A percentile compares a stretch with the other conserved stretches of the same genome.
phyloP scores from a whole-genome alignment of 192 early-diverging fungal species.

The Coemansia biformis region DNA sequence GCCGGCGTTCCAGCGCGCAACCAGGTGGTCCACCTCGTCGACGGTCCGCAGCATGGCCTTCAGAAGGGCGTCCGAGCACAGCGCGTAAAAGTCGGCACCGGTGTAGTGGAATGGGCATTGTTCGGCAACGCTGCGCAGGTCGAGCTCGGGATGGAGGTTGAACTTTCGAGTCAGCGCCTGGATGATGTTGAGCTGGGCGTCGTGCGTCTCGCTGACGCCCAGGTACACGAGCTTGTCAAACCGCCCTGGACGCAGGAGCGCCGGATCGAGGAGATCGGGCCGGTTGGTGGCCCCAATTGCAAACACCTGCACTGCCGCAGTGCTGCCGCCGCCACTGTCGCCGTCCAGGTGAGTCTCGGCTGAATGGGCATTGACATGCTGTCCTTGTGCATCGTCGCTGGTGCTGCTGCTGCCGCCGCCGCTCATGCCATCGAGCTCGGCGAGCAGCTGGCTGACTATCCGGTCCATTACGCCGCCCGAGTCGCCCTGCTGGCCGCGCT shows the following conservation, averaged over 20 bases:
- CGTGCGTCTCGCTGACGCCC: slow-evolving; percentile 88
- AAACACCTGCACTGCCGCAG: slow-evolving; percentile 67
- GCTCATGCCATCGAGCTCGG: slow-evolving; percentile 92
- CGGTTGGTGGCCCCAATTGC: slow-evolving; percentile 98
- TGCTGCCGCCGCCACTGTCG: slow-evolving; percentile 38
- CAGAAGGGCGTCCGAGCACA: slow-evolving; percentile 95
- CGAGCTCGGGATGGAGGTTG: slow-evolving; percentile 72
- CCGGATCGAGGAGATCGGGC: slow-evolving; percentile 92
- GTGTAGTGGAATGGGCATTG: slow-evolving; percentile 89
- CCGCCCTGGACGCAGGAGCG: slow-evolving; percentile 88
- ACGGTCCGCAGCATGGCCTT: slow-evolving; percentile 93
- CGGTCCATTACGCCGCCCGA: slow-evolving; percentile 99
- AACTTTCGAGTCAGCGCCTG: slow-evolving; percentile 95
- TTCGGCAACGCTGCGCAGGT: slow-evolving; percentile 71
- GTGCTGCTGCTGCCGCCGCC: slow-evolving; percentile 36
- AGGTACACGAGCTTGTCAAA: slow-evolving; percentile 98
- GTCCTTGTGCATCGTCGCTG: slow-evolving; percentile 17
- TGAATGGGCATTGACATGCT: no score
- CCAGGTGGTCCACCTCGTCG: slow-evolving; percentile 57
- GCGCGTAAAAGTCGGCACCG: slow-evolving; percentile 97
- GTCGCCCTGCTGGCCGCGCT: slow-evolving; percentile 96
- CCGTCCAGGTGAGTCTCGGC: no score
- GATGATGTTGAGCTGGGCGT: slow-evolving; percentile 80
- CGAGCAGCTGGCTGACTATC: slow-evolving; percentile 92
- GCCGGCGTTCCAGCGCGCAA: slow-evolving; percentile 38